Evolutionary conservation across 2,329 filamentous ascomycete species (phyloP), one percentile per base, ranked within the genome.

Genomic region (Thielaviopsis euricoi): DNA sequence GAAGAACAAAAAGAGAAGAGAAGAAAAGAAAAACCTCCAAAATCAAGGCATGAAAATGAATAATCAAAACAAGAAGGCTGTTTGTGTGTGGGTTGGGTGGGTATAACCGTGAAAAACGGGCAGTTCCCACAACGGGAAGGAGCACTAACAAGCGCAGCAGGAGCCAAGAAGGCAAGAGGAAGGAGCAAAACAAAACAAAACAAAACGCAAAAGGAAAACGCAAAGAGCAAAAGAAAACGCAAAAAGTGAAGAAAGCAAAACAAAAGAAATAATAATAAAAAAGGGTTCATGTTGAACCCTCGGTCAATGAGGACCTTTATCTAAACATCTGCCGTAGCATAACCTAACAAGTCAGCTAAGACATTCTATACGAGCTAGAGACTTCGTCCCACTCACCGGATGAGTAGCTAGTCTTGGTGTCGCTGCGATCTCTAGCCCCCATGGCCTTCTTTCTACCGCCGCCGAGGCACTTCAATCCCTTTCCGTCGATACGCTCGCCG

Each of bases 401-500:
- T 19, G 43, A 21, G 29, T 53, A 52, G 21, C 46, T 57, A 19
- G 50, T 43, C 55, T 57, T 57, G 51, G 55, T 52, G 33, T 33
- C 48, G 21, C 55, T 57, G 48, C 48, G 48, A 46, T 46, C 26
- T 57, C 50, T 57, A 46, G 15, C 29, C 26, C 6, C 37, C 19
- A 50, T 19, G n/a, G 25, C 21, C 4, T 15, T 53, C 56, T 58
- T 55, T 22, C 53, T 54, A 17, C 51, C n/a, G 21, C 10, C 37
- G 22, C 51, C 40, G 6, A 40, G 50, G 40, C 26, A 54, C 19
- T 21, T 62, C 49, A 60, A 64, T n/a, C 65, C 66, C 21, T 62
- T 61, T 17, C 62, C 57, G 17, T 64, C 63, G 37, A 70, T 60
- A 6, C 71, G 56, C 51, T 65, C 62, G 25, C 58, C 64, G 55